These are phyloP conservation scores for Jacaranda copaia DNA, from an alignment of 257 asterid genomes.

Conservation along the genomic window DNA sequence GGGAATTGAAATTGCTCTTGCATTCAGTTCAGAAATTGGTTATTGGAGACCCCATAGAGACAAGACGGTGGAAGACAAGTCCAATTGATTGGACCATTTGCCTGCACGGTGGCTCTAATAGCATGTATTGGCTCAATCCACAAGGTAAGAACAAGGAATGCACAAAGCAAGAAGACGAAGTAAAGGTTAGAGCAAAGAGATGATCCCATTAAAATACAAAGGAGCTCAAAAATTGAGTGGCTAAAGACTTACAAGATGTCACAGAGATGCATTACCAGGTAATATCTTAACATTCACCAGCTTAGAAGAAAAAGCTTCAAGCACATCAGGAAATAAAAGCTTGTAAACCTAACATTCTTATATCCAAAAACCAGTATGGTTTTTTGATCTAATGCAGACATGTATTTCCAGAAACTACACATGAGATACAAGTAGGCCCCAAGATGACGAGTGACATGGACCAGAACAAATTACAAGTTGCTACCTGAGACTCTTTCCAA, in stretches of 20 bases:
- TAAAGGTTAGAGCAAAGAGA: too few relatives aligned
- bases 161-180: too few relatives aligned
- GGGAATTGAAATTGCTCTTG: too few relatives aligned
- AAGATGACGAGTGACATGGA: background rate
- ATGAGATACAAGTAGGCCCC: conserved; percentile 13
- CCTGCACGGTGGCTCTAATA: background rate
- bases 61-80: background rate
- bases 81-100: background rate
- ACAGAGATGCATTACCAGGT: background rate
- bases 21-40: too few relatives aligned
- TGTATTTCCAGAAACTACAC: conserved; percentile 32
- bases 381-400: conserved; percentile 34
- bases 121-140: background rate
- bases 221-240: background rate
- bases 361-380: conserved; percentile 26
- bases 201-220: background rate
- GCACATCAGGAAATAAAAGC: conserved; percentile 13
- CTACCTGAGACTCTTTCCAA: conserved; percentile 40
- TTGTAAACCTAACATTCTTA: conserved; percentile 26
- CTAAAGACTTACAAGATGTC: background rate
- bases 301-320: background rate
- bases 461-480: conserved; percentile 27
- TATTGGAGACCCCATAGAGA: too few relatives aligned
- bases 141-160: background rate
- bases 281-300: conserved; percentile 5